A percentile compares a stretch with the other conserved stretches of the same genome.
phyloP scores from a whole-genome alignment of 805 yeast genomes.

The Danielia oregonensis region DNA sequence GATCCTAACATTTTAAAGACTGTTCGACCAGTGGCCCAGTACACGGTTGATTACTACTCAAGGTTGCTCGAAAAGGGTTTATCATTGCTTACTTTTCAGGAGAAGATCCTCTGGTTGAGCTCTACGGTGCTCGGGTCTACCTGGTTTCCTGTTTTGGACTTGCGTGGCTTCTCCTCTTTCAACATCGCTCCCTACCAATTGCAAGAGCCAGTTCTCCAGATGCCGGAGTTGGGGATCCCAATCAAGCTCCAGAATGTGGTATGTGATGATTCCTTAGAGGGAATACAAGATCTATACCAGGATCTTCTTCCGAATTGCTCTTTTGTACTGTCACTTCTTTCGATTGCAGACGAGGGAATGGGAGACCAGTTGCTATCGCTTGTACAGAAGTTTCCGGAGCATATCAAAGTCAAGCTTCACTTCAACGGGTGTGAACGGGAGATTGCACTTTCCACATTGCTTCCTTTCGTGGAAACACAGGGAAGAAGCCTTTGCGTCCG shows the following conservation, averaged over 20 bases:
- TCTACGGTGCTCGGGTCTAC: slow-evolving; percentile 12
- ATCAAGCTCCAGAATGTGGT: not conserved
- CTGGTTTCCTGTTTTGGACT: slow-evolving; percentile 13
- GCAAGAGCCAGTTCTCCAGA: not conserved
- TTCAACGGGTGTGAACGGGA: slow-evolving; percentile 53
- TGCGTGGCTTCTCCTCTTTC: slow-evolving; percentile 5
- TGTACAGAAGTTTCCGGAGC: slow-evolving; percentile 22
- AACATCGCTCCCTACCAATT: slow-evolving; percentile 6
- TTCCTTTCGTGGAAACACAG: slow-evolving; percentile 34
- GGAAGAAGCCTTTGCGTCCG: slow-evolving; percentile 30
- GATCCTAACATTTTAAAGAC: not conserved
- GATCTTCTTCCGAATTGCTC: slow-evolving; percentile 67
- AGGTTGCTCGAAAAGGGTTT: slow-evolving; percentile 5
- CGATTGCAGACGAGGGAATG: slow-evolving; percentile 30
- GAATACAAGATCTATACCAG: slow-evolving; percentile 34
- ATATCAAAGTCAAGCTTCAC: slow-evolving; percentile 34
- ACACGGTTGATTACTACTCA: slow-evolving; percentile 7
- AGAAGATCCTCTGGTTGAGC: slow-evolving; percentile 15
- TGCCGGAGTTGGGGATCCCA: slow-evolving; percentile 4
- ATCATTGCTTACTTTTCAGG: slow-evolving; percentile 11
- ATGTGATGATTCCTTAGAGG: slow-evolving; percentile 2
- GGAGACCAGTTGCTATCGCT: slow-evolving; percentile 12
- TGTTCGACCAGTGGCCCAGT: slow-evolving; percentile 7
- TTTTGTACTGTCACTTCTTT: slow-evolving; percentile 63
- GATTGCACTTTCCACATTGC: slow-evolving; percentile 43